These are phyloP conservation scores for Coniferiporia weirii DNA, from an alignment of 1,284 basidiomycete genomes.

Conservation along the genomic window DNA sequence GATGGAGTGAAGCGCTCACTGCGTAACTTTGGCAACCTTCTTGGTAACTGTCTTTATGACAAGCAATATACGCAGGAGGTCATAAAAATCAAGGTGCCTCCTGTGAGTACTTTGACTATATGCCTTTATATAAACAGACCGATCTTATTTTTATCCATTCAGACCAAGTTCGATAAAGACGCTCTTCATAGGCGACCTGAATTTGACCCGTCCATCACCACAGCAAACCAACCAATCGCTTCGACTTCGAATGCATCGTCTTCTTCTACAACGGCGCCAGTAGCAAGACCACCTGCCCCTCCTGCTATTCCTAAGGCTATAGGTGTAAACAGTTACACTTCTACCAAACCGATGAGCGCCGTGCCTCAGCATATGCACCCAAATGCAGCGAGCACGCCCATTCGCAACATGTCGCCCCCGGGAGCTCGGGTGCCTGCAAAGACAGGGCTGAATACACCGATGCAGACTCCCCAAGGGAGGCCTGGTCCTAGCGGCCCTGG, in stretches of 20 bases:
- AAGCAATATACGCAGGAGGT: slow-evolving; percentile 84
- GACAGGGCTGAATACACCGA: slow-evolving; percentile 12
- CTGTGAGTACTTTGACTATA: slow-evolving; percentile 45
- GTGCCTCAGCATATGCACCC: slow-evolving; percentile 26
- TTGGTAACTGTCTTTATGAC: slow-evolving; percentile 96
- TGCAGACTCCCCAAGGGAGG: slow-evolving; percentile 15
- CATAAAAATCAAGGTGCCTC: slow-evolving; percentile 77
- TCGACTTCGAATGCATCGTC: slow-evolving; percentile 4
- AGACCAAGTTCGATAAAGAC: slow-evolving; percentile 75
- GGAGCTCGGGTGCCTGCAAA: background rate
- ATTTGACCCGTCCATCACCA: slow-evolving; percentile 42
- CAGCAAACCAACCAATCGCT: slow-evolving; percentile 5
- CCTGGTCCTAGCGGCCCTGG: slow-evolving; percentile 5
- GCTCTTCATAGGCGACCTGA: slow-evolving; percentile 77
- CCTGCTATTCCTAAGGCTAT: slow-evolving; percentile 6
- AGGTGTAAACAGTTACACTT: background rate
- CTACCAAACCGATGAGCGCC: slow-evolving; percentile 24
- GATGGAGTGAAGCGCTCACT: slow-evolving; percentile 90
- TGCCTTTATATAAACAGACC: slow-evolving; percentile 11
- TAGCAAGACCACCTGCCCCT: background rate
- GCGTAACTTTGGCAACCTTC: slow-evolving; percentile 88
- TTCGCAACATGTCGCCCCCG: background rate
- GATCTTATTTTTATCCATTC: background rate
- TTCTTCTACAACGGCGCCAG: background rate
- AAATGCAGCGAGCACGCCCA: slow-evolving; percentile 15